Evolutionary conservation across 2,329 filamentous ascomycete genomes (phyloP), one percentile per base, ranked within the genome.

Genomic region (Exophiala dermatitidis): DNA sequence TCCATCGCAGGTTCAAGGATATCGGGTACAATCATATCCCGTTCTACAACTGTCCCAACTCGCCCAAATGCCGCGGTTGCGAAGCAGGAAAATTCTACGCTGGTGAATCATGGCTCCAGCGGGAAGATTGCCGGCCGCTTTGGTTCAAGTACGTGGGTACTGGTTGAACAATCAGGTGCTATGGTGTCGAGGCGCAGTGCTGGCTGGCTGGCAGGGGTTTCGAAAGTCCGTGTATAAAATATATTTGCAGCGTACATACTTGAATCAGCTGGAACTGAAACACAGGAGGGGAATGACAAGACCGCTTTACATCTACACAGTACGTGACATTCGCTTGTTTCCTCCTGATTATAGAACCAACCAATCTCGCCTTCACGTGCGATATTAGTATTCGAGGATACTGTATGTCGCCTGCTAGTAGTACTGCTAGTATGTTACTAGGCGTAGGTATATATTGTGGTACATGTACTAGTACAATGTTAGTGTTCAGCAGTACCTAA

Each of bases 1-100:
- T 28, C 36, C 34, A 5, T 48, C 36, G 4, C 59, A 95, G 90
- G 90, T 98, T 98, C 84, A 90, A 91, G 50, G 93, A 98, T 68
- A 97, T 98, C 62, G 93, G 93, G 53, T 98, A 98, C 73, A 90
- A 96, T 66, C 93, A 98, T 64, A 90, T 97, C 50, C 93, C 93
- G 43, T 98, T 95, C 74, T 95, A 95, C 78, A 98, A 98, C 74
- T 98, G 93, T 68, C 93, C 93, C 58, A 97, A 95, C 72, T 95
- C 86, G 49, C 87, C 88, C 46, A 97, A 97, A 71, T 97, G 91
- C 69, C 85, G 80, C 61, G 88, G 88, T 61, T 97, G 91, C 68
- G 79, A 84, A n/a, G 81, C 88, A 0, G 93, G 91, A 46, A 82
- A 86, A 54, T 86, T 96, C 65, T 96, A 89, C 29, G 90, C 94